These are phyloP conservation scores for Niebla homalea DNA, from an alignment of 495 filamentous ascomycete species.

Conservation along the genomic window DNA sequence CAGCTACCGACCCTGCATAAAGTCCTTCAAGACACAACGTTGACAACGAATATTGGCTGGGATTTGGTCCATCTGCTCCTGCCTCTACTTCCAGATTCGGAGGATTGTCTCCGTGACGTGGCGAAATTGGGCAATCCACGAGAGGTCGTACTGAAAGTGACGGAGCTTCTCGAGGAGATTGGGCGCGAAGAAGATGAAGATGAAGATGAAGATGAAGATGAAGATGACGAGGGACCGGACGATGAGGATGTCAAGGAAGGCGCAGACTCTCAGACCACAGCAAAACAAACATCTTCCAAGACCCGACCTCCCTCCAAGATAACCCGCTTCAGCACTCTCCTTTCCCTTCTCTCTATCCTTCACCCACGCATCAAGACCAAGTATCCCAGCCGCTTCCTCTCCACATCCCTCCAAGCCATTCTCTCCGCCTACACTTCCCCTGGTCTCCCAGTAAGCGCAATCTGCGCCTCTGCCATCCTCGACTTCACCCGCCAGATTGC, in stretches of 20 bases:
- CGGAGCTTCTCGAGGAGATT: slow-evolving; percentile 53
- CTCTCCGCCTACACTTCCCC: slow-evolving; percentile 51
- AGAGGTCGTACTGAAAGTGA: slow-evolving; percentile 83
- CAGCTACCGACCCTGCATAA: slow-evolving; percentile 64
- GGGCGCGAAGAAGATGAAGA: slow-evolving; percentile 42
- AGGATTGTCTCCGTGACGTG: slow-evolving; percentile 61
- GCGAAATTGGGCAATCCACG: slow-evolving; percentile 81
- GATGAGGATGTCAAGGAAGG: not conserved
- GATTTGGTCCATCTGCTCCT: slow-evolving; percentile 81
- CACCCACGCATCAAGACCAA: slow-evolving; percentile 82
- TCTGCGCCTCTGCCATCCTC: too few species aligned
- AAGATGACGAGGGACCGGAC: not conserved
- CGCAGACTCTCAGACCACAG: not conserved
- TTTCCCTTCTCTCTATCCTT: slow-evolving; percentile 71
- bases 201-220: slow-evolving; percentile 31
- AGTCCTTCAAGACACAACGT: slow-evolving; percentile 65
- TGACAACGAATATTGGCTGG: slow-evolving; percentile 92
- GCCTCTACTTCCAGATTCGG: slow-evolving; percentile 56
- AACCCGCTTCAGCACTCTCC: slow-evolving; percentile 57
- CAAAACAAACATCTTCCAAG: not conserved
- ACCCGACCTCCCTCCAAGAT: slow-evolving; percentile 10
- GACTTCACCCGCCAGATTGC: too few species aligned
- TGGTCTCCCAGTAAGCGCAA: too few species aligned
- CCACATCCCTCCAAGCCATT: slow-evolving; percentile 71
- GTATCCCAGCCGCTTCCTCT: slow-evolving; percentile 82